Evolutionary conservation across 2,329 filamentous ascomycete species (phyloP), one percentile per base, ranked within the genome.

Genomic region (Sphaerostilbella broomeana): DNA sequence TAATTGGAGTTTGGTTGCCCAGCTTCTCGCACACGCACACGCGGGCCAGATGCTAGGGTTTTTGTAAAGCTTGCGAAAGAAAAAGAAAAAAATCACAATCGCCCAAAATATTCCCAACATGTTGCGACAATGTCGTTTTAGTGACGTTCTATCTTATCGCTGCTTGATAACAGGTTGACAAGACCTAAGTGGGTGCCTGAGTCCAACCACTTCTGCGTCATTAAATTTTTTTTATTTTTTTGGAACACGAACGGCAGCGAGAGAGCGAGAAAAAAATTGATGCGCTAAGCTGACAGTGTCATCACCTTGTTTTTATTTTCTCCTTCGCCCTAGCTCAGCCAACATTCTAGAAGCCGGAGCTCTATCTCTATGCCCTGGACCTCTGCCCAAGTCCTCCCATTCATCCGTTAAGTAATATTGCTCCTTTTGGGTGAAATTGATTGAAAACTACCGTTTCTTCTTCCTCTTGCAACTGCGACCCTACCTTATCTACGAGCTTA

Each of bases 131-230:
- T n/a, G n/a, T n/a, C n/a, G n/a, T n/a, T n/a, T n/a, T n/a, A n/a
- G n/a, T n/a, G n/a, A n/a, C n/a, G n/a, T n/a, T n/a, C 22, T 12
- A 9, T 25, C 22, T 25, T 25, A 25, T 25, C 38, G 16, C 16
- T 7, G n/a, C n/a, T 36, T 31, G 22, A 37, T 24, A 13, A 22
- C 27, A 40, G 38, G 38, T 28, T 28, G 16, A 20, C n/a, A 30
- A 25, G 13, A 20, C 16, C 36, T 30, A 32, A 41, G 38, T 41
- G 38, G 38, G 33, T 35, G 38, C 38, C 27, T 6, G 38, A n/a
- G 21, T 33, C 40, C 34, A 35, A 38, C 40, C 38, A 38, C 38
- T 40, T 34, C 37, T 43, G 41, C 41, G 41, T 43, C 33, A 43
- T 43, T 43, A 43, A 43, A 40, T 43, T 40, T 35, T 40, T 17